Evolutionary conservation across 371 early-diverging fungal species (phyloP).

Genomic region (Syncephalastrum sp.): DNA sequence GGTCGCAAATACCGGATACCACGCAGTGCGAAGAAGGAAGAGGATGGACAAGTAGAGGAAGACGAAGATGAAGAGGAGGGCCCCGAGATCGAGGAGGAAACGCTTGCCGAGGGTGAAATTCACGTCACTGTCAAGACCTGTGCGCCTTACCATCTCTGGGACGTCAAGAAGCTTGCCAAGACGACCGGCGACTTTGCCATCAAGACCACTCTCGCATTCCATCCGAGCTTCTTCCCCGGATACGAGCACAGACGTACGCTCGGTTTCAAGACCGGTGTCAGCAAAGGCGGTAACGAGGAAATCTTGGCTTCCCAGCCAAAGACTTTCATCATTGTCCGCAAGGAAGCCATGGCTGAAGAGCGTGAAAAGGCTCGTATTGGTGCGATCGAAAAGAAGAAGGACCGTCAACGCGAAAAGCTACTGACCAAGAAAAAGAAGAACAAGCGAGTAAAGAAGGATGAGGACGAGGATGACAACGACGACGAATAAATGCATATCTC

Average conservation of each 20-base stretch:
- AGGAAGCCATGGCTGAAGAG: constrained; percentile 48
- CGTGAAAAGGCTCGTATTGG: constrained; percentile 34
- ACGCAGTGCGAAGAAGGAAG: not conserved
- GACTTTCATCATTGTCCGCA: constrained; percentile 70
- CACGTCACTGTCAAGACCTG: constrained; percentile 85
- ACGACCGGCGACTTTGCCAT: constrained; percentile 57
- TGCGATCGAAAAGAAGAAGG: constrained; percentile 14
- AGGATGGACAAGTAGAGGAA: constrained; percentile 12
- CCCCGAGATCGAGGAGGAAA: constrained; percentile 9
- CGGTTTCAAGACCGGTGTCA: constrained; percentile 84
- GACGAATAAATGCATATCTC: constrained; percentile 3
- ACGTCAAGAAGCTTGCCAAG: constrained; percentile 73
- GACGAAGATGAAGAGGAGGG: constrained; percentile 17
- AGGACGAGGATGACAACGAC: constrained; percentile 18
- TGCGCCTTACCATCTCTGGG: constrained; percentile 88
- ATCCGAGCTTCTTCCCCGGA: constrained; percentile 73
- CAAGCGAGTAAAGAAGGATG: constrained; percentile 19
- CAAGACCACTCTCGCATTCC: constrained; percentile 64
- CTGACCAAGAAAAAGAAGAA: constrained; percentile 28
- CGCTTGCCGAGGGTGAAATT: constrained; percentile 61
- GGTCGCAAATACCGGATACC: constrained; percentile 2
- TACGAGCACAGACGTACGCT: constrained; percentile 94
- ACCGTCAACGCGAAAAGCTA: constrained; percentile 7
- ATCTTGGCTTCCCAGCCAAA: constrained; percentile 66
- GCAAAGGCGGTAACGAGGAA: constrained; percentile 78